Base-by-base conservation (phyloP, 2,329 filamentous ascomycete genomes). In the Fusarium sp. region DNA sequence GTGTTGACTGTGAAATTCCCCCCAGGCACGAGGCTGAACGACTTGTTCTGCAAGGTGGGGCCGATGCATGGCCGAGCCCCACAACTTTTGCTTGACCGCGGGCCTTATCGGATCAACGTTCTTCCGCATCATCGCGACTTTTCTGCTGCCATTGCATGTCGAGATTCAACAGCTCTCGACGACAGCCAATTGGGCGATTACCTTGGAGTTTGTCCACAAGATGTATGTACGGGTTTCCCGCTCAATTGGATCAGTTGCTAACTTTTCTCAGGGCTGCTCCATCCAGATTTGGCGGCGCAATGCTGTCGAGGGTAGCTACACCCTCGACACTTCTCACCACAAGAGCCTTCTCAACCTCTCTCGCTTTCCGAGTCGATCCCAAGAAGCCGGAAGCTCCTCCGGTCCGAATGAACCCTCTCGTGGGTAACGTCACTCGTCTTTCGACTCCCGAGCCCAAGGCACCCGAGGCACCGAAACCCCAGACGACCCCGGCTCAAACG, bases 271-370 rank as follows among this genome's bases (percentile, higher is more conserved):
- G 82, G 81, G 74, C 80, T 60, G 59, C 73, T 20, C 57, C 78
- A 2, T 64, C 73, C 22, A 78, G 77, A 78, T 60, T 76, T 62
- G 77, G 79, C 79, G 76, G 78, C 78, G 66, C 76, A 54, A 69
- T 81, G 80, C 78, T 82, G 74, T 78, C 77, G 27, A 77, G 80
- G 72, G 66, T 78, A 67, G 74, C 75, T 37, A 59, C 70, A 52
- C 74, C 77, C 38, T 76, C 78, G 35, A 58, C 63, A 66, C 69
- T 45, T 9, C 40, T 65, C 66, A 69, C 69, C 27, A 72, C 70
- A 9, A 80, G 81, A 56, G 66, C 80, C 13, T 82, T 83, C 68
- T 80, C 82, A n/a, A 80, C 81, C 56, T 79, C 80, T 6, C 66
- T 80, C 27, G 74, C 78, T 60, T 59, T 81, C 14, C 79, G 79